Conservation (phyloP, 2,329 filamentous ascomycete genomes). For the Fusarium pseudoanthophilum region DNA sequence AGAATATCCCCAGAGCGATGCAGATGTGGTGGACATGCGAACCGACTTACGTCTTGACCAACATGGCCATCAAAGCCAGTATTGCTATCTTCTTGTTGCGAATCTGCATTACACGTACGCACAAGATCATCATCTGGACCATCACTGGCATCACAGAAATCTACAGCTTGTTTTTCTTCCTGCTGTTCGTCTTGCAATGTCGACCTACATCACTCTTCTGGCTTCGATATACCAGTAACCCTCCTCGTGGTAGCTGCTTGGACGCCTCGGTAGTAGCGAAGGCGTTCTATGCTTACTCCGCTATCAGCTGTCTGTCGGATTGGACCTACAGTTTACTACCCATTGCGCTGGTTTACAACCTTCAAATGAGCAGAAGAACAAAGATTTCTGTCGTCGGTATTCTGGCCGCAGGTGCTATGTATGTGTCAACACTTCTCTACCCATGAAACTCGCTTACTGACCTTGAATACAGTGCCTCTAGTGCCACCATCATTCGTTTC, state of each 20-base stretch:
- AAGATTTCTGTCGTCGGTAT: constrained; percentile 51
- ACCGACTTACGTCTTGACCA: constrained; percentile 52
- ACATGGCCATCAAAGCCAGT: constrained; percentile 52
- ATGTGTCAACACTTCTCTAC: neutral
- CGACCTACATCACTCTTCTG: constrained; percentile 54
- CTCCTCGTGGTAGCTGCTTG: constrained; percentile 1
- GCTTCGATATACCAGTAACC: constrained; percentile 42
- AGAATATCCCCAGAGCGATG: constrained; percentile 43
- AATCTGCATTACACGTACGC: constrained; percentile 46
- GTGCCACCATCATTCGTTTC: constrained; percentile 57
- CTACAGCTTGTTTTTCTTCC: constrained; percentile 51
- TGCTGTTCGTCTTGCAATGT: constrained; percentile 55
- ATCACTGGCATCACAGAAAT: constrained; percentile 44
- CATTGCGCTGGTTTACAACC: constrained; percentile 54
- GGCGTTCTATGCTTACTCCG: constrained; percentile 47
- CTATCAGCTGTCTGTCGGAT: constrained; percentile 52
- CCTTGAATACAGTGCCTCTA: constrained; percentile 40
- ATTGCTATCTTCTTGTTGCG: constrained; percentile 54
- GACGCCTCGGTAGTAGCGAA: constrained; percentile 1
- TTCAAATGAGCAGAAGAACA: constrained; percentile 53
- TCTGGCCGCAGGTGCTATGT: constrained; percentile 22
- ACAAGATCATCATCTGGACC: constrained; percentile 3
- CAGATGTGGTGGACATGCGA: constrained; percentile 57
- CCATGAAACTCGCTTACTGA: neutral
- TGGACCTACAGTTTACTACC: constrained; percentile 55